A percentile compares a stretch with the other conserved stretches of the same genome.
These are phyloP conservation scores for Aureobasidium namibiae DNA, from an alignment of 2,329 filamentous ascomycete genomes.

Conservation along the genomic window DNA sequence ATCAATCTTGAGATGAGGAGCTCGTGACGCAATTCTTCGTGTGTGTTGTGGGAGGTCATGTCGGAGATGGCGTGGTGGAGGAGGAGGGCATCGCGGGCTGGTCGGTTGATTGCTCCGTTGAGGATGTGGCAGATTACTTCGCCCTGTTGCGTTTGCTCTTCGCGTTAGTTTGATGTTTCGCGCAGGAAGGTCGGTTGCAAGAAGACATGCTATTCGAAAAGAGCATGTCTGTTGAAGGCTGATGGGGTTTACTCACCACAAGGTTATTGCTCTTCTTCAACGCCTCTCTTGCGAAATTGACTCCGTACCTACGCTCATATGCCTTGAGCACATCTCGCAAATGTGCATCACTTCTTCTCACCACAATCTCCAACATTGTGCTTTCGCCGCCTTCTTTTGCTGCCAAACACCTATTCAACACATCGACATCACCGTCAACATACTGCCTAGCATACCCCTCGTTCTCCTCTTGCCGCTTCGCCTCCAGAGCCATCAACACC, in stretches of 20 bases:
- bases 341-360: constrained; percentile 72
- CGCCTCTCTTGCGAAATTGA: constrained; percentile 82
- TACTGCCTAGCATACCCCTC: constrained; percentile 54
- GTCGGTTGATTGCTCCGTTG: constrained; percentile 92
- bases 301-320: constrained; percentile 65
- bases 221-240: neutral
- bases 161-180: neutral
- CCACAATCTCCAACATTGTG: constrained; percentile 77
- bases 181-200: no score
- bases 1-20: constrained; percentile 82
- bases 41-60: constrained; percentile 29
- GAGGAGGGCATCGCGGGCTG: constrained; percentile 83
- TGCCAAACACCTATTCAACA: constrained; percentile 60
- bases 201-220: neutral
- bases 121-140: constrained; percentile 92
- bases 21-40: constrained; percentile 60
- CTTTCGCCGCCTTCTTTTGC: constrained; percentile 74
- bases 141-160: constrained; percentile 48
- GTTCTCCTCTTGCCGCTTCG: constrained; percentile 71
- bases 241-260: constrained; percentile 57
- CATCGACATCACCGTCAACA: constrained; percentile 56
- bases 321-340: constrained; percentile 67
- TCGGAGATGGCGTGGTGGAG: constrained; percentile 77
- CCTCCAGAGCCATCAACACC: constrained; percentile 75
- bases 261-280: constrained; percentile 84